phyloP scores from a whole-genome alignment of 208 protist species.

The Trypanosoma conorhini region DNA sequence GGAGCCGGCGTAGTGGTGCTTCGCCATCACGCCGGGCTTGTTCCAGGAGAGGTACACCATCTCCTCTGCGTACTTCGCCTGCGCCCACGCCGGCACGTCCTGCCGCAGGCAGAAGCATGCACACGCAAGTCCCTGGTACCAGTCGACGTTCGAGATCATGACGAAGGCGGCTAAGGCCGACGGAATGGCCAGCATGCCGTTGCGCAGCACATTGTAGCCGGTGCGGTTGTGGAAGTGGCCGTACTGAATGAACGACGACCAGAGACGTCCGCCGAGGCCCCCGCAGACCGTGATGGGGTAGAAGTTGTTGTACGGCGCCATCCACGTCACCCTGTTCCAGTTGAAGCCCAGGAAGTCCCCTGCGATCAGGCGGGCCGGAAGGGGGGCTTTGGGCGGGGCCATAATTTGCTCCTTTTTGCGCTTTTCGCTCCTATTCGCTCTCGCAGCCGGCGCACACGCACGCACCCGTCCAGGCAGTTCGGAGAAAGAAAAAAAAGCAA shows the following conservation, averaged over 20 bases:
- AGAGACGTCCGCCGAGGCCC: slow-evolving; percentile 78
- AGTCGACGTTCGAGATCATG: slow-evolving; percentile 85
- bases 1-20: slow-evolving; percentile 82
- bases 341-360: slow-evolving; percentile 87
- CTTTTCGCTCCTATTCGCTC: neutral
- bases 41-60: slow-evolving; percentile 74
- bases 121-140: slow-evolving; percentile 75
- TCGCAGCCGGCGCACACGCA: neutral
- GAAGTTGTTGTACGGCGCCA: slow-evolving; percentile 91
- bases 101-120: slow-evolving; percentile 49
- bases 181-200: slow-evolving; percentile 58
- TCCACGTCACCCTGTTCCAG: slow-evolving; percentile 87
- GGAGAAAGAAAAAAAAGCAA: neutral
- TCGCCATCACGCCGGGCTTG: slow-evolving; percentile 84
- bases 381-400: slow-evolving; percentile 78
- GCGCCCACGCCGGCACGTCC: slow-evolving; percentile 63
- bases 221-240: slow-evolving; percentile 84
- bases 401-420: slow-evolving; percentile 32
- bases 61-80: slow-evolving; percentile 69
- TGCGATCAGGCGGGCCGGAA: slow-evolving; percentile 76
- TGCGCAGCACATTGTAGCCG: slow-evolving; percentile 57
- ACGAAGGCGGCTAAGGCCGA: slow-evolving; percentile 55
- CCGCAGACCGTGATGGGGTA: slow-evolving; percentile 88
- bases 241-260: slow-evolving; percentile 88
- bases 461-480: neutral